Evolutionary conservation across 192 early-diverging fungal species (phyloP).

Genomic region (Helicostylum pulchrum): DNA sequence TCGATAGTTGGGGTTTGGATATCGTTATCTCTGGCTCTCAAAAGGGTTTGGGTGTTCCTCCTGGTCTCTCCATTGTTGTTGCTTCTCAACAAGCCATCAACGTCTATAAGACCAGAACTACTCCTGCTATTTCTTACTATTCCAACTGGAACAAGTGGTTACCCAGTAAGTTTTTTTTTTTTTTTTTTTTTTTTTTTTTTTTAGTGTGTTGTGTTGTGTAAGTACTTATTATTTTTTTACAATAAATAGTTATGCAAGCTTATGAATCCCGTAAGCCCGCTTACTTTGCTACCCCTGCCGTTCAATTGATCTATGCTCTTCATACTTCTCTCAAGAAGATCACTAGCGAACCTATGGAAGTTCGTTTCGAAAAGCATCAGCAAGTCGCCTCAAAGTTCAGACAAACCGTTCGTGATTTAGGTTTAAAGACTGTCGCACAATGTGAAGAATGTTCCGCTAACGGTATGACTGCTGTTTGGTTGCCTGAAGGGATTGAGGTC

Average conservation of each 20-base stretch:
- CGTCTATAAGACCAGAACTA: conserved; percentile 67
- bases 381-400: conserved; percentile 74
- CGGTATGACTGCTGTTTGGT: conserved; percentile 85
- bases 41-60: conserved; percentile 93
- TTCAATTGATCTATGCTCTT: conserved; percentile 89
- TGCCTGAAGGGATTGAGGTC: conserved; percentile 76
- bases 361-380: conserved; percentile 75
- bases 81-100: conserved; percentile 72
- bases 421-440: conserved; percentile 72
- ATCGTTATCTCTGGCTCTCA: conserved; percentile 91
- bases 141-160: conserved; percentile 92
- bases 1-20: conserved; percentile 92
- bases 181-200: neutral
- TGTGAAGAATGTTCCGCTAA: conserved; percentile 59
- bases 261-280: conserved; percentile 90
- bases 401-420: conserved; percentile 61
- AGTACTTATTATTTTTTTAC: neutral
- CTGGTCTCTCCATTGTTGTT: conserved; percentile 88
- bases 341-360: conserved; percentile 66
- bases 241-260: conserved; percentile 75
- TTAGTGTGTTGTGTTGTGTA: neutral
- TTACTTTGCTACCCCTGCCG: conserved; percentile 97
- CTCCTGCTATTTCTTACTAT: conserved; percentile 85
- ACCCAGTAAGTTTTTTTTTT: conserved; percentile 55
- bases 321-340: conserved; percentile 80